phyloP scores from a whole-genome alignment of 1,139 yeast genomes.

The Debaryomyces fabryi region DNA sequence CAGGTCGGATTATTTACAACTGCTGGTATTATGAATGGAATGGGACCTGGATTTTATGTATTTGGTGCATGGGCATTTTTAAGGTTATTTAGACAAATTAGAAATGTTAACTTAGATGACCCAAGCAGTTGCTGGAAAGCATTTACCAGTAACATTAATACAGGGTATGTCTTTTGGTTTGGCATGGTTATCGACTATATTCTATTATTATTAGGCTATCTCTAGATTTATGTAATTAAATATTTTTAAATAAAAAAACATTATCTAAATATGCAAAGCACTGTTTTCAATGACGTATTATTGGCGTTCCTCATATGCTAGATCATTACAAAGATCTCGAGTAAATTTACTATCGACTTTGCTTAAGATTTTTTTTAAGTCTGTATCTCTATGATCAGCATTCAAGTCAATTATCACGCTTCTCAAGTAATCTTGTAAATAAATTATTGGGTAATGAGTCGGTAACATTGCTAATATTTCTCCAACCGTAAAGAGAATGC shows the following conservation, averaged over 20 bases:
- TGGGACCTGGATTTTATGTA: slow-evolving; percentile 83
- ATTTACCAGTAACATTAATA: slow-evolving; percentile 74
- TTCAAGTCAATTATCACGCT: slow-evolving; percentile 26
- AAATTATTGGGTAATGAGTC: slow-evolving; percentile 32
- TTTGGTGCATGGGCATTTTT: slow-evolving; percentile 70
- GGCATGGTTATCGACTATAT: slow-evolving; percentile 81
- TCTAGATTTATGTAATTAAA: slow-evolving; percentile 21
- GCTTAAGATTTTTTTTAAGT: slow-evolving; percentile 31
- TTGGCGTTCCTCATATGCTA: not conserved
- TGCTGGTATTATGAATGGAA: slow-evolving; percentile 80
- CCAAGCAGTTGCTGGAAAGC: slow-evolving; percentile 83
- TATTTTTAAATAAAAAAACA: not conserved
- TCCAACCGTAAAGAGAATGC: slow-evolving; percentile 22
- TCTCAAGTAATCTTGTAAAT: slow-evolving; percentile 32
- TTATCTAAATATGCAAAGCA: not conserved
- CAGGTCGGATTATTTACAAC: slow-evolving; percentile 66
- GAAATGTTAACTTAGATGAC: slow-evolving; percentile 71
- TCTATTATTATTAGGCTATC: slow-evolving; percentile 47
- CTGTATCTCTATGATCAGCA: slow-evolving; percentile 20
- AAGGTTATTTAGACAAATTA: slow-evolving; percentile 68
- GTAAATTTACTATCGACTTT: slow-evolving; percentile 31
- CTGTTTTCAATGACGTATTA: not conserved
- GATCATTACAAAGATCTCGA: slow-evolving; percentile 18
- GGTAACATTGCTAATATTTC: slow-evolving; percentile 38
- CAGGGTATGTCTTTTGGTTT: slow-evolving; percentile 76